Evolutionary conservation across 768 basidiomycete genomes (phyloP), one percentile per base, ranked within the genome.

Genomic region (Panaeolus papilionaceus): DNA sequence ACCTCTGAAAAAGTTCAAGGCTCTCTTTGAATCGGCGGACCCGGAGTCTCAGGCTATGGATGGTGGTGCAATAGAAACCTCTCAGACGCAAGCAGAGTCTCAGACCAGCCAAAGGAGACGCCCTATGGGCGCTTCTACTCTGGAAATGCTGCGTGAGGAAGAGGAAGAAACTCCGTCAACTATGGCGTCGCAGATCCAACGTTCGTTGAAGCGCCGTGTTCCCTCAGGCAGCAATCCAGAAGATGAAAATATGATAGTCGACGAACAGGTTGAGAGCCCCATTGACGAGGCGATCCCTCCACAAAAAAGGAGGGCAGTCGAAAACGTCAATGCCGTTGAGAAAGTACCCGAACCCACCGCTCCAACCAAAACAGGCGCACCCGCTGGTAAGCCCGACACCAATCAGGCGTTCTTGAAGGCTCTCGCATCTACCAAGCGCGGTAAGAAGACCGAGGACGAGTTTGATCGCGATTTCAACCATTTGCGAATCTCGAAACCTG

Each of bases 381-480:
- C 76, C 0, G 74, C 81, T 0, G 85, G 85, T 4, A 81, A 86
- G 71, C 87, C 85, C 0, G 92, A 94, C 73, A 87, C 80, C n/a
- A 92, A 93, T 70, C 80, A 79, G 1, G 85, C 83, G 0, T 93
- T 93, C 74, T 79, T 93, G 37, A 89, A 88, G 67, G 92, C 92
- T 0, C 80, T 94, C 33, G 91, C 92, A 9, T 91, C 91, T 1
- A 90, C 81, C 23, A 93, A 92, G 72, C 83, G 84, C 20, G 89
- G 88, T 0, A 92, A 89, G 80, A 89, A 84, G 72, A 70, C 78
- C 2, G 91, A 92, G 73, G 90, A 92, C 72, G 81, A 82, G 4
- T 92, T 92, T 68, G 92, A 94, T 77, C 84, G 89, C 18, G 92
- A 94, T 66, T 94, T 94, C 73, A 92, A 93, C 74, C 87, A 89